phyloP scores from a whole-genome alignment of 805 yeast species.

The Clavispora vitiphila region DNA sequence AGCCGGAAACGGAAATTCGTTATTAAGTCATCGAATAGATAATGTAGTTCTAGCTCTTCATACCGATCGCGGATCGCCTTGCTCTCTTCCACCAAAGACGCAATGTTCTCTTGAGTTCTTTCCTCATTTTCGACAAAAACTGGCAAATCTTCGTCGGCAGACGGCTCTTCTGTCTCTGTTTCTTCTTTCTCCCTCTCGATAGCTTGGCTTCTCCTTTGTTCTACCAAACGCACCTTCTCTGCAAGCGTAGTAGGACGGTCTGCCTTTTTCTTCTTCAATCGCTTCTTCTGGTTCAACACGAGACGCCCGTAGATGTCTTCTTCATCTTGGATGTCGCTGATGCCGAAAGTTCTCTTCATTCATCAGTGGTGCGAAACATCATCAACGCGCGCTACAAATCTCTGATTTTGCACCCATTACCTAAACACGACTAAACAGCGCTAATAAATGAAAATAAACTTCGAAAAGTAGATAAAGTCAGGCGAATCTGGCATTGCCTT shows the following conservation, averaged over 20 bases:
- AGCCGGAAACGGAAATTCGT: constrained; percentile 13
- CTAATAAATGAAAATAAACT: background rate
- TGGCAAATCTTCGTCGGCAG: constrained; percentile 6
- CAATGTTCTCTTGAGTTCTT: constrained; percentile 1
- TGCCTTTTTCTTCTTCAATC: background rate
- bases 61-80: constrained; percentile 1
- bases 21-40: constrained; percentile 5
- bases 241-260: background rate
- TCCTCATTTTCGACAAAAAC: constrained; percentile 6
- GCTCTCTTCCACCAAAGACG: background rate
- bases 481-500: background rate
- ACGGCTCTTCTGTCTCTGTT: background rate
- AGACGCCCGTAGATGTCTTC: constrained; percentile 6
- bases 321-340: constrained; percentile 10
- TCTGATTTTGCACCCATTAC: constrained; percentile 1
- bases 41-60: constrained; percentile 8
- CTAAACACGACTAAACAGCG: background rate
- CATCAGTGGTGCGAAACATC: constrained; percentile 1
- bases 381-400: background rate
- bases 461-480: no score
- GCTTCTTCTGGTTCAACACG: constrained; percentile 1
- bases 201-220: background rate
- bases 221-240: background rate
- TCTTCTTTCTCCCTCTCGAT: background rate
- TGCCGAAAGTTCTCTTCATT: constrained; percentile 1